Evolutionary conservation across 176 grass and related monocot species (phyloP), one percentile per base, ranked within the genome.

Genomic region (Dactylis glomerata): DNA sequence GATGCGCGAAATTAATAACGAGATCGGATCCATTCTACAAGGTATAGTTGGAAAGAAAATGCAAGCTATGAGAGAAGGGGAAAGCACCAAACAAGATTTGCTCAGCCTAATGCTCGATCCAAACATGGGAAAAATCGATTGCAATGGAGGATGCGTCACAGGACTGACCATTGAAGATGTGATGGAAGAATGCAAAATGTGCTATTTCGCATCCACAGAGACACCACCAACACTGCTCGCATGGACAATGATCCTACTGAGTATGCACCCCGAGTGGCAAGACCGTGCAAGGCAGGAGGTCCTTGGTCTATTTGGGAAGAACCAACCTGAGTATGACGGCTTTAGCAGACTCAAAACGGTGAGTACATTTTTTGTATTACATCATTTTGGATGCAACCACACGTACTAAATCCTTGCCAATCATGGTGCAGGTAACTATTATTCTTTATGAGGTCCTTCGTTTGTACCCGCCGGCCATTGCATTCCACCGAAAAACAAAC

Each of bases 391-490:
- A 26, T 36, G 30, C 62, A 65, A 67, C 0, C 3, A 22, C 16
- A 26, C 4, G 63, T 10, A 10, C 15, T 20, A 36, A 36, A 20
- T 36, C 8, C 4, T 67, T 20, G 22, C 31, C 63, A 67, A 33
- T 65, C 30, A 42, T 20, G n/a, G 8, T 51, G 45, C 15, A 75
- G 71, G 71, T 75, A 15, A 75, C 71, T 44, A 75, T 32, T 15
- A 75, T 75, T 11, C 42, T 75, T 10, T 49, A 75, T 5, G 71
- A 75, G 71, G 71, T 75, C 8, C 71, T 75, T 14, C 71, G 71
- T 1, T 47, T 75, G 16, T 75, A 75, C 26, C 71, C 71, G 3
- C 71, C 71, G 0, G 71, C 26, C 3, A 31, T 49, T 5, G 42
- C 68, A 42, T 70, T 70, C 68, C 38, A 24, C 5, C 37, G 68